phyloP scores from a whole-genome alignment of 2,329 filamentous ascomycete species.

The Penicillium freii region DNA sequence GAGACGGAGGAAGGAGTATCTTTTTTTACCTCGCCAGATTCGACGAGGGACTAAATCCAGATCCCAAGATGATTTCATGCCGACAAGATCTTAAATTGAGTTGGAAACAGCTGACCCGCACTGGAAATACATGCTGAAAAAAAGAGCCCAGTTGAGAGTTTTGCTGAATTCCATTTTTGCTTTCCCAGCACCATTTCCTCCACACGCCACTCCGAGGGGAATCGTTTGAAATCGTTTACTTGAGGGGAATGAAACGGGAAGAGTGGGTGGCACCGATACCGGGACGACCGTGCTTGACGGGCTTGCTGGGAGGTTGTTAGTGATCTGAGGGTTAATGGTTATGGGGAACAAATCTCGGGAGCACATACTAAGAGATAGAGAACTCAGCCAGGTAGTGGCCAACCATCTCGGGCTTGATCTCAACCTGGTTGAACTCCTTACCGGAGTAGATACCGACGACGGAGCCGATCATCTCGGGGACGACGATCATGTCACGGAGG shows the following conservation, averaged over 20 bases:
- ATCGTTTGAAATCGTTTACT: constrained; percentile 64
- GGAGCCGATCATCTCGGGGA: constrained; percentile 99
- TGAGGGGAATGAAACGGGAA: constrained; percentile 99
- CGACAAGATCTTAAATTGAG: constrained; percentile 43
- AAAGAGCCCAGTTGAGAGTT: constrained; percentile 33
- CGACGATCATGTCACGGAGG: constrained; percentile 99
- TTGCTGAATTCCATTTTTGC: constrained; percentile 34
- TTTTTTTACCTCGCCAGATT: constrained; percentile 45
- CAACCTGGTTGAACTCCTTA: constrained; percentile 99
- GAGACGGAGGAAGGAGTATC: constrained; percentile 13
- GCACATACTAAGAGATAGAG: constrained; percentile 97
- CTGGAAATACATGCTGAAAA: constrained; percentile 42
- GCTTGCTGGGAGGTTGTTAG: constrained; percentile 73
- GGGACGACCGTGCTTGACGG: constrained; percentile 99
- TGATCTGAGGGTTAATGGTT: not conserved
- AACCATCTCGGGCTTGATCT: constrained; percentile 99
- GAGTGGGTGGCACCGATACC: constrained; percentile 99
- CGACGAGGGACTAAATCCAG: constrained; percentile 35
- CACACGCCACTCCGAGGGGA: constrained; percentile 39
- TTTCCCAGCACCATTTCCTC: constrained; percentile 38
- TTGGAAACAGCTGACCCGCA: constrained; percentile 41
- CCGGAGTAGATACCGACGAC: constrained; percentile 99
- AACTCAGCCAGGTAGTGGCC: constrained; percentile 99
- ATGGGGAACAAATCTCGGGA: not conserved
- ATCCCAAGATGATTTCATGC: constrained; percentile 28